Evolutionary conservation across 2,329 filamentous ascomycete genomes (phyloP).

Genomic region (Thielaviopsis musarum): DNA sequence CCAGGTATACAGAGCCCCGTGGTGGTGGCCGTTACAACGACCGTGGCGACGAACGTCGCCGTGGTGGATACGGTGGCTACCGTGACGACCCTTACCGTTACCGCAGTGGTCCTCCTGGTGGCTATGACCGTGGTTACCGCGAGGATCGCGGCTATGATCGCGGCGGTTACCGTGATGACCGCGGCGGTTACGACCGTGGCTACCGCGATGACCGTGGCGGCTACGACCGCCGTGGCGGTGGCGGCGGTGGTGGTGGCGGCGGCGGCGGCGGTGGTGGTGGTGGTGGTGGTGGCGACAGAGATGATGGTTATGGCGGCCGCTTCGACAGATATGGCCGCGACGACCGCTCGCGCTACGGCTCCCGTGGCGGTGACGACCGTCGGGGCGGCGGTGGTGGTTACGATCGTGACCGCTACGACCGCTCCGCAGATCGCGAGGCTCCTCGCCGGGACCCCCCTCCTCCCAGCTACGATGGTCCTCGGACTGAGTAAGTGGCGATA

Average conservation of each 20-base stretch:
- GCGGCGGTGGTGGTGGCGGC: slow-evolving; percentile 24
- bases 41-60: slow-evolving; percentile 48
- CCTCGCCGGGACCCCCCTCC: slow-evolving; percentile 24
- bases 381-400: slow-evolving; percentile 25
- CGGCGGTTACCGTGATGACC: slow-evolving; percentile 28
- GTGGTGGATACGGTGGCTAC: slow-evolving; percentile 29
- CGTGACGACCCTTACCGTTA: slow-evolving; percentile 43
- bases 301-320: slow-evolving; percentile 22
- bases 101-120: slow-evolving; percentile 30
- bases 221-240: slow-evolving; percentile 39
- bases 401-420: slow-evolving; percentile 33
- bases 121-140: slow-evolving; percentile 33
- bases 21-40: slow-evolving; percentile 30
- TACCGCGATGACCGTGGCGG: slow-evolving; percentile 19
- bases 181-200: slow-evolving; percentile 27
- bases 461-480: slow-evolving; percentile 26
- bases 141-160: slow-evolving; percentile 30
- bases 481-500: slow-evolving; percentile 21
- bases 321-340: slow-evolving; percentile 16
- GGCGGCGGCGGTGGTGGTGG: slow-evolving; percentile 23
- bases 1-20: slow-evolving; percentile 19
- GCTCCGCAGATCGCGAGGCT: slow-evolving; percentile 25
- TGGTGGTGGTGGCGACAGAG: slow-evolving; percentile 24
- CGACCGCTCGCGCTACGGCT: slow-evolving; percentile 20
- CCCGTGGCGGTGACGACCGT: slow-evolving; percentile 19